A percentile compares a stretch with the other conserved stretches of the same genome.
phyloP scores from a whole-genome alignment of 768 basidiomycete species.

The Trametes elegans region DNA sequence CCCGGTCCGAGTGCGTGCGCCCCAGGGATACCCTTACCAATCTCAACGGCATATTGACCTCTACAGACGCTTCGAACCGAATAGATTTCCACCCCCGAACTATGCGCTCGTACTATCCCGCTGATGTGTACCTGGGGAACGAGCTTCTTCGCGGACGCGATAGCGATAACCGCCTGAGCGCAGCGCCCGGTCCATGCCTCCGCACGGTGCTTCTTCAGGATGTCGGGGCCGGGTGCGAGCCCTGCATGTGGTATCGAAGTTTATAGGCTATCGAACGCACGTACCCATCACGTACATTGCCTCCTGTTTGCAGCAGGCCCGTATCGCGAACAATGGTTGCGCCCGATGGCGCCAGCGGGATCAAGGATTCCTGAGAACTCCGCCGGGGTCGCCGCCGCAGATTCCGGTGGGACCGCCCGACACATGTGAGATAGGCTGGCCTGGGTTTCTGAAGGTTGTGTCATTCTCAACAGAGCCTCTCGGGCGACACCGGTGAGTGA shows the following conservation, averaged over 20 bases:
- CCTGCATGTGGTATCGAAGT: constrained; percentile 1
- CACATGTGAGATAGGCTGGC: background rate
- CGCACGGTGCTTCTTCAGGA: constrained; percentile 7
- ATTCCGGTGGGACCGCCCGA: background rate
- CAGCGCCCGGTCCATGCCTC: constrained; percentile 10
- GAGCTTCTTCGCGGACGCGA: background rate
- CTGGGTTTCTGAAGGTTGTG: background rate
- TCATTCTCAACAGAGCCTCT: background rate
- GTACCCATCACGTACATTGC: constrained; percentile 15
- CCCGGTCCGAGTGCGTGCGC: constrained; percentile 4
- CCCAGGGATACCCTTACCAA: too few species aligned
- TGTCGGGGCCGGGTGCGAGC: background rate
- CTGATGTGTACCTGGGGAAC: background rate
- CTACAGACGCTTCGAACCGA: background rate
- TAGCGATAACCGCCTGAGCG: background rate
- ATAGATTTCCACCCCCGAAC: background rate
- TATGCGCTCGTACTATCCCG: background rate
- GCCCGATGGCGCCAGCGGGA: background rate
- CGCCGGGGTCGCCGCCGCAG: constrained; percentile 1
- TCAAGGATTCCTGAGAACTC: constrained; percentile 3
- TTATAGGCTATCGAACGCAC: constrained; percentile 8
- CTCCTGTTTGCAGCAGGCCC: background rate
- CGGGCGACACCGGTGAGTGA: too few species aligned
- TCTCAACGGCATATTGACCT: background rate
- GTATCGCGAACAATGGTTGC: background rate